These are phyloP conservation scores for Gloeophyllum trabeum DNA, from an alignment of 768 basidiomycete species.

Conservation along the genomic window DNA sequence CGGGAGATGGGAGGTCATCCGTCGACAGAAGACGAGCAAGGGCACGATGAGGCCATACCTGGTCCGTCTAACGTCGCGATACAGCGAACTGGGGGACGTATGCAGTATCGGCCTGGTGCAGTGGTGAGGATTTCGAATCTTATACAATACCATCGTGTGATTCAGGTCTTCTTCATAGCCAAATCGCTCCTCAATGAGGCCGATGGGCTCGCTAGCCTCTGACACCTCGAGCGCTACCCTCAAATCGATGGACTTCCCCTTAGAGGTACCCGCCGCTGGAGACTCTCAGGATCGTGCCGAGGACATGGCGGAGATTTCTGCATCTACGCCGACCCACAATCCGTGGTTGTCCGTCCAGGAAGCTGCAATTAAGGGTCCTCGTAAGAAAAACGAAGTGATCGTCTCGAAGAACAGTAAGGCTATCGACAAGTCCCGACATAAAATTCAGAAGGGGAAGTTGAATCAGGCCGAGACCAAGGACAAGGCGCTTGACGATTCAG, in stretches of 20 bases:
- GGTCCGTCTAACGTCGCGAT: slow-evolving; percentile 26
- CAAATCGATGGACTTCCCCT: slow-evolving; percentile 42
- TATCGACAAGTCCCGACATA: slow-evolving; percentile 58
- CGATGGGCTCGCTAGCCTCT: slow-evolving; percentile 24
- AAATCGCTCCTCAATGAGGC: slow-evolving; percentile 2
- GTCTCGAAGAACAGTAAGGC: slow-evolving; percentile 57
- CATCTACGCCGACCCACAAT: slow-evolving; percentile 31
- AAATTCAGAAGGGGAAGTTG: slow-evolving; percentile 52
- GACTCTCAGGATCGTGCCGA: slow-evolving; percentile 10
- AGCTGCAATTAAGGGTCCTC: slow-evolving; percentile 33
- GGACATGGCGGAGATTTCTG: slow-evolving; percentile 8
- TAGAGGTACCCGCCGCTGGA: slow-evolving; percentile 18
- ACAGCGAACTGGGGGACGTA: slow-evolving; percentile 56
- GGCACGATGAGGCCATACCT: slow-evolving; percentile 17
- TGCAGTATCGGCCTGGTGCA: slow-evolving; percentile 48
- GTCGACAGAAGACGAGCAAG: slow-evolving; percentile 20
- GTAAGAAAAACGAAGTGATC: slow-evolving; percentile 65
- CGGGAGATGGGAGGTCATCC: slow-evolving; percentile 52
- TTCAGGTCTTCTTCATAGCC: background rate
- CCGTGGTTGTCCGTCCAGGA: slow-evolving; percentile 61
- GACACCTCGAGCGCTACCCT: slow-evolving; percentile 64
- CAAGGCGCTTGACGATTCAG: slow-evolving; percentile 60
- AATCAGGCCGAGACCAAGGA: slow-evolving; percentile 49
- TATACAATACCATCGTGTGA: background rate
- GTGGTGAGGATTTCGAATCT: slow-evolving; percentile 8